Percentiles rank a stretch among this genome's conserved stretches.
Evolutionary conservation across 768 basidiomycete species (phyloP).

Genomic region (Amanita polypyramis): DNA sequence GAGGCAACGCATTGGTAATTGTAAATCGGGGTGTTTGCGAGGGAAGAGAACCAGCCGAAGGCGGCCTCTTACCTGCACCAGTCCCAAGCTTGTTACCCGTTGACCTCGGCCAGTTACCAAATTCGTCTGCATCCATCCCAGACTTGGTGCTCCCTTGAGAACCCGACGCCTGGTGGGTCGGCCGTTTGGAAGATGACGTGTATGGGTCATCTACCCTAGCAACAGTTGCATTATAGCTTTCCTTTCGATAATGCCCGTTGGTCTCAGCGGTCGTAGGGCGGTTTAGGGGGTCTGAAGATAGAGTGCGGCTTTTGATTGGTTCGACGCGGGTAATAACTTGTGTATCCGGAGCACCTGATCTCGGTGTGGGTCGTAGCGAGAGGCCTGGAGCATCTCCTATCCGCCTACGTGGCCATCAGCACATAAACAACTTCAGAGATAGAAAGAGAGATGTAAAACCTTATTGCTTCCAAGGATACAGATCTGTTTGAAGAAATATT

Average conservation of each 20-base stretch:
- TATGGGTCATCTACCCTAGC: not conserved
- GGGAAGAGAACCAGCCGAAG: slow-evolving; percentile 16
- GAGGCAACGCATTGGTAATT: slow-evolving; percentile 26
- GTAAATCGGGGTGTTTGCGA: slow-evolving; percentile 25
- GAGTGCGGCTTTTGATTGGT: not conserved
- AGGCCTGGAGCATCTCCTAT: slow-evolving; percentile 37
- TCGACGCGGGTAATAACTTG: slow-evolving; percentile 2
- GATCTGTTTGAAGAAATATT: slow-evolving; percentile 28
- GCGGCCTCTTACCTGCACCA: slow-evolving; percentile 14
- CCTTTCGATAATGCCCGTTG: not conserved
- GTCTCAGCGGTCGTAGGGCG: not conserved
- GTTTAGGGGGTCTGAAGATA: not conserved
- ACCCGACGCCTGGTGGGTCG: slow-evolving; percentile 6
- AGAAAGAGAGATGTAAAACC: slow-evolving; percentile 14
- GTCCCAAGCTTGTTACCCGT: slow-evolving; percentile 3
- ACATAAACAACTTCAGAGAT: slow-evolving; percentile 17
- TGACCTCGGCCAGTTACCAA: slow-evolving; percentile 10
- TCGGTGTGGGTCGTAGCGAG: slow-evolving; percentile 20
- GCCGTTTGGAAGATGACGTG: slow-evolving; percentile 4
- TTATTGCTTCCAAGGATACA: slow-evolving; percentile 65
- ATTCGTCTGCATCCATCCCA: slow-evolving; percentile 10
- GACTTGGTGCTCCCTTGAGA: not conserved
- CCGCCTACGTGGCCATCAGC: slow-evolving; percentile 23
- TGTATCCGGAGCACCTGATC: not conserved
- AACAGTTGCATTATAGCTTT: not conserved